phyloP scores from a whole-genome alignment of 2,329 filamentous ascomycete genomes.

The Penicillium oxalicum region DNA sequence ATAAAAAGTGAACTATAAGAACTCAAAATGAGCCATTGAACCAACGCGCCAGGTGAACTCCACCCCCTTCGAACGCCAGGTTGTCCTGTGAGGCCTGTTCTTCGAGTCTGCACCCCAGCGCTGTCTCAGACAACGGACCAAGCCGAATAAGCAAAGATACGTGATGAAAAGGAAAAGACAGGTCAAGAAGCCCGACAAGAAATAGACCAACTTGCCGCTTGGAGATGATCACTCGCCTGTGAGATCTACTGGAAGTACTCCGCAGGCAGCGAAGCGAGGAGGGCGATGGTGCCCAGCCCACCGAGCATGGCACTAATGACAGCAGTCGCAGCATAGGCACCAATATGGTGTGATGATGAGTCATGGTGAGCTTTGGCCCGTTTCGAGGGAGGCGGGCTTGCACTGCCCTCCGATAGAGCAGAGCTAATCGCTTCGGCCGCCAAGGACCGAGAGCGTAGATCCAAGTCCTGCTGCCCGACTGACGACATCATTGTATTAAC shows the following conservation, averaged over 20 bases:
- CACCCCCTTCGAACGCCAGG: too few relatives aligned
- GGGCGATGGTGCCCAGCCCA: slow-evolving; percentile 36
- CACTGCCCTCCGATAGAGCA: slow-evolving; percentile 10
- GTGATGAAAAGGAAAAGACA: neutral
- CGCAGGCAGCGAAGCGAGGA: slow-evolving; percentile 38
- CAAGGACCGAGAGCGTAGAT: slow-evolving; percentile 7
- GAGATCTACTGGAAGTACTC: slow-evolving; percentile 36
- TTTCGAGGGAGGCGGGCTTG: slow-evolving; percentile 23
- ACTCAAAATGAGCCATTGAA: too few relatives aligned
- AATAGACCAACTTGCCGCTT: neutral
- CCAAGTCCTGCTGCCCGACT: slow-evolving; percentile 12
- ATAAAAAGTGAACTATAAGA: too few relatives aligned
- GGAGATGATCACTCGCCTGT: neutral
- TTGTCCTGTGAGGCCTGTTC: too few relatives aligned
- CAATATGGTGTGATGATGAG: slow-evolving; percentile 18
- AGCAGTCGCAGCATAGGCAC: slow-evolving; percentile 37
- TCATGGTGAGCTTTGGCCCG: slow-evolving; percentile 20
- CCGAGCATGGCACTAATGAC: slow-evolving; percentile 38
- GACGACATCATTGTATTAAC: slow-evolving; percentile 7
- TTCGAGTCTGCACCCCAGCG: too few relatives aligned
- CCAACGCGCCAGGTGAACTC: too few relatives aligned
- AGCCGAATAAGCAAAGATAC: too few relatives aligned
- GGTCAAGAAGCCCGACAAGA: too few relatives aligned
- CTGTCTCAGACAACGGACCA: too few relatives aligned
- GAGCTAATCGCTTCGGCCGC: slow-evolving; percentile 8